These are phyloP conservation scores for Groenewaldozyma salmanticensis DNA, from an alignment of 805 yeast species.

Conservation along the genomic window DNA sequence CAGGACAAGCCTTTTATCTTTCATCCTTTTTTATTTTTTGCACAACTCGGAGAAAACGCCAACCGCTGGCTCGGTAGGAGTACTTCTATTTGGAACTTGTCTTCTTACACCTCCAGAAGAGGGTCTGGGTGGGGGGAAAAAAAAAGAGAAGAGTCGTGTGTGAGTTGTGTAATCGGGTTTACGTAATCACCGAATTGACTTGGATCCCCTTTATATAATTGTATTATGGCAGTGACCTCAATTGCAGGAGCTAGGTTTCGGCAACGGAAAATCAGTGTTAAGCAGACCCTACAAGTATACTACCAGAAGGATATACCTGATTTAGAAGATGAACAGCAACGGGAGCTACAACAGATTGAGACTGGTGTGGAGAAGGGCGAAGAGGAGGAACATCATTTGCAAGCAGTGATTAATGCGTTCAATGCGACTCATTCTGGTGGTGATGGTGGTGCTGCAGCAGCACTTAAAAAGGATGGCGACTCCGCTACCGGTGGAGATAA, in stretches of 20 bases:
- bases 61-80: too few species aligned
- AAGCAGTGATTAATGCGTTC: slow-evolving; percentile 78
- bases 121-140: too few species aligned
- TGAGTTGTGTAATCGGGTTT: too few species aligned
- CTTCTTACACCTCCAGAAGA: too few species aligned
- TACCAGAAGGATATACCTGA: slow-evolving; percentile 75
- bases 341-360: slow-evolving; percentile 83
- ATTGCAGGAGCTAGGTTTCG: slow-evolving; percentile 75
- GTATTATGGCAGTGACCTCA: too few species aligned
- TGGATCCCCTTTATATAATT: neutral
- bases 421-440: slow-evolving; percentile 47
- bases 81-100: too few species aligned
- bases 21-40: too few species aligned
- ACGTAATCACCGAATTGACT: neutral
- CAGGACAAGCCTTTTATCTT: too few species aligned
- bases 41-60: too few species aligned
- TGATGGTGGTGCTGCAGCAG: too few species aligned
- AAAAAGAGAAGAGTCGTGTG: too few species aligned
- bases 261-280: slow-evolving; percentile 89
- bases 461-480: too few species aligned
- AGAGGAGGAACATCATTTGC: slow-evolving; percentile 93
- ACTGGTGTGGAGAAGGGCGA: slow-evolving; percentile 98
- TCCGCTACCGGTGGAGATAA: neutral
- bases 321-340: slow-evolving; percentile 65
- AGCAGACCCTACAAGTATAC: slow-evolving; percentile 71